Conservation (phyloP, 2,329 filamentous ascomycete species). For the Torrubiella hemipterigena region DNA sequence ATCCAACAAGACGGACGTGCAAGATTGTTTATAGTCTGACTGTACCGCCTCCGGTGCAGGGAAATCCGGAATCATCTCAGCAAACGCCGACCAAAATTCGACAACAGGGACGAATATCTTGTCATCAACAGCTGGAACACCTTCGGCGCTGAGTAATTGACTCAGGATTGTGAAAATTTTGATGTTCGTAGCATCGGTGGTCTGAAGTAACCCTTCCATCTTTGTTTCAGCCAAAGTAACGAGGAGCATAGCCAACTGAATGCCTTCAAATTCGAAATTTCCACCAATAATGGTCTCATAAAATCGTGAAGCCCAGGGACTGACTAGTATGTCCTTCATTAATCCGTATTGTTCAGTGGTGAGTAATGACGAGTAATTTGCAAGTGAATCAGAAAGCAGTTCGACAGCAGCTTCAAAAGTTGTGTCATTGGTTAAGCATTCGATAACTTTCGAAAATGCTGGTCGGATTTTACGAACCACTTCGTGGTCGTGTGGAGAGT, state of each 20-base stretch:
- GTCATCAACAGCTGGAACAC: constrained; percentile 60
- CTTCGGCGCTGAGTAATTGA: constrained; percentile 52
- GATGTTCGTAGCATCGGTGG: constrained; percentile 35
- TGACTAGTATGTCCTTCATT: constrained; percentile 48
- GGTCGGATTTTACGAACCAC: constrained; percentile 47
- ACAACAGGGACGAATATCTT: constrained; percentile 61
- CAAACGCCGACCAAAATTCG: constrained; percentile 72
- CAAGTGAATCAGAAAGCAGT: constrained; percentile 51
- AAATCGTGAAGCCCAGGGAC: constrained; percentile 43
- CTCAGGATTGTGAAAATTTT: constrained; percentile 47
- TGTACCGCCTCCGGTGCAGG: not conserved
- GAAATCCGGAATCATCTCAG: constrained; percentile 52
- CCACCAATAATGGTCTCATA: constrained; percentile 44
- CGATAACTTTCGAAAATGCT: constrained; percentile 47
- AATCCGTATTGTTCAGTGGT: constrained; percentile 42
- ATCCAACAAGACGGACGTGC: too few relatives aligned
- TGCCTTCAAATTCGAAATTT: constrained; percentile 50
- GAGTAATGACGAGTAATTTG: constrained; percentile 53
- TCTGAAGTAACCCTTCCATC: constrained; percentile 45
- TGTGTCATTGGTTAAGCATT: constrained; percentile 45
- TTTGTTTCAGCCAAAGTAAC: constrained; percentile 58
- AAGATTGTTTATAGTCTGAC: too few relatives aligned
- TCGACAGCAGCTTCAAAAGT: constrained; percentile 51
- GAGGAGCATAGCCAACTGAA: constrained; percentile 56
- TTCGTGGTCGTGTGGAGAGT: constrained; percentile 43